Base-by-base conservation (phyloP, 2,329 filamentous ascomycete genomes). In the Ploettnerulaceae sp. region DNA sequence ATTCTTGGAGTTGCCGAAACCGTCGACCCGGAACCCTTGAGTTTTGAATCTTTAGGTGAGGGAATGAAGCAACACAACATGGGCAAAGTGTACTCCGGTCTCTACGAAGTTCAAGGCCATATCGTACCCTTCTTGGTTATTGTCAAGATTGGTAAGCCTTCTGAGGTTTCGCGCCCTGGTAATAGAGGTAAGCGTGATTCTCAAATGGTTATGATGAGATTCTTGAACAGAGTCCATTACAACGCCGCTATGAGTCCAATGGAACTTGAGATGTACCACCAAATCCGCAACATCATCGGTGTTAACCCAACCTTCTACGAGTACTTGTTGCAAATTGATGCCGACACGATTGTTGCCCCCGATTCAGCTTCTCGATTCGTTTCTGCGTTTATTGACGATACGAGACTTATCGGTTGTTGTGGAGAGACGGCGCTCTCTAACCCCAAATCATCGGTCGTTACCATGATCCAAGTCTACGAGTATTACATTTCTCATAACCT, bases 381-480 rank as follows among this genome's bases (percentile, higher is more conserved):
- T 31, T 81, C 93, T 7, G 76, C 89, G 4, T 96, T 96, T 73
- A 69, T 96, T 33, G 81, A 93, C 61, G 93, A 98, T 65, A 95
- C 90, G 20, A 84, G 88, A 46, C 74, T 97, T n/a, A 91, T 96
- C 61, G 93, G 86, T 45, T 81, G 93, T 38, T 98, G 93, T 63
- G 93, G 93, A 69, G 93, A 98, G 69, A 98, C 93, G 0, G 86
- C 86, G 12, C 75, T 98, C 37, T 90, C 84, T 53, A 98, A 98
- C 64, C 86, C 89, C 50, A 96, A 96, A 67, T 77, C 85, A 5
- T 96, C 91, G 1, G 89, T 94, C 63, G 81, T 95, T 57, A 98
- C 93, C 41, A 97, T 97, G 91, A 98, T 98, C 66, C 93, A 98
- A 69, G 91, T 98, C 25, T 98, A 97, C 74, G 91, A 98, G 69